A percentile compares a stretch with the other conserved stretches of the same genome.
phyloP scores from a whole-genome alignment of 345 rosid species.

The Boechera divaricarpa region DNA sequence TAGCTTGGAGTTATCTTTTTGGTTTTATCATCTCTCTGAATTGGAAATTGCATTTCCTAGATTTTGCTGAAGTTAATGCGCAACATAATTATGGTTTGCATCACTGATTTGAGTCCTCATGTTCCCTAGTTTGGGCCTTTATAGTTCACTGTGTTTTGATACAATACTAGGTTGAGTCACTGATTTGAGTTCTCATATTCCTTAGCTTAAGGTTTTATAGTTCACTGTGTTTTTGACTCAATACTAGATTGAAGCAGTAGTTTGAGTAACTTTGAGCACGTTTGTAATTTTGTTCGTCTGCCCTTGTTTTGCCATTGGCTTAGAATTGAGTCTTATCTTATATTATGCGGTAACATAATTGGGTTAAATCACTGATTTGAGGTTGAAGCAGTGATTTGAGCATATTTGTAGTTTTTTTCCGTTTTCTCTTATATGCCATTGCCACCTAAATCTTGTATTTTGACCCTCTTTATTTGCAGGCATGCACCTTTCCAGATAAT shows the following conservation, averaged over 20 bases:
- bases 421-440: neutral
- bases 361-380: too few relatives aligned
- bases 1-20: too few relatives aligned
- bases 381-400: neutral
- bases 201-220: too few relatives aligned
- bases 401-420: neutral
- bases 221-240: too few relatives aligned
- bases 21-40: too few relatives aligned
- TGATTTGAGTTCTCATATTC: too few relatives aligned
- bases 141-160: neutral
- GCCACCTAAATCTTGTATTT: neutral
- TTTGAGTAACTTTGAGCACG: too few relatives aligned
- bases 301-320: too few relatives aligned
- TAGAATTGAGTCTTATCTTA: neutral
- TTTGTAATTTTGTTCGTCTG: too few relatives aligned
- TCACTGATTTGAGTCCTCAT: neutral
- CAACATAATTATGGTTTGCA: neutral
- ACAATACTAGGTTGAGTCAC: neutral
- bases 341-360: too few relatives aligned
- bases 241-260: too few relatives aligned
- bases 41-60: neutral
- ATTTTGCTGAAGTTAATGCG: neutral
- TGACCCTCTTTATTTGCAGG: constrained; percentile 50
- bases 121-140: neutral
- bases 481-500: constrained; percentile 82